Evolutionary conservation across 1,284 basidiomycete species (phyloP).

Genomic region (Leccinum pallidistipes): DNA sequence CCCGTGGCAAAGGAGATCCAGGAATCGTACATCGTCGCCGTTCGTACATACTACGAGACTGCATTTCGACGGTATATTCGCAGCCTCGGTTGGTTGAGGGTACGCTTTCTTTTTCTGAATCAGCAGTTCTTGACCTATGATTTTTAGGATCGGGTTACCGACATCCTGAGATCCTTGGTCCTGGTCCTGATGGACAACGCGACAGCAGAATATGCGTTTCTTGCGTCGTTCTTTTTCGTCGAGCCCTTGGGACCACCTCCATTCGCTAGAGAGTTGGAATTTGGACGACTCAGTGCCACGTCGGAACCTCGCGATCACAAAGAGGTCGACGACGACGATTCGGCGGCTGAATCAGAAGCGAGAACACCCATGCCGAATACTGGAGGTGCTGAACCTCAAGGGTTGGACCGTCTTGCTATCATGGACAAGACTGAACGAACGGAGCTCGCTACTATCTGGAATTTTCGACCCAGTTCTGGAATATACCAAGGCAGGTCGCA

Average conservation of each 20-base stretch:
- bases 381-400: slow-evolving; percentile 10
- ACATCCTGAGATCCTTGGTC: slow-evolving; percentile 79
- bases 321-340: slow-evolving; percentile 29
- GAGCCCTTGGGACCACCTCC: slow-evolving; percentile 34
- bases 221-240: slow-evolving; percentile 76
- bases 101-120: slow-evolving; percentile 28
- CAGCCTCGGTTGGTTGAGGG: slow-evolving; percentile 77
- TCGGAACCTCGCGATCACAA: slow-evolving; percentile 23
- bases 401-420: slow-evolving; percentile 30
- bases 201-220: slow-evolving; percentile 86
- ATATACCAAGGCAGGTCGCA: slow-evolving; percentile 66
- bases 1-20: slow-evolving; percentile 88
- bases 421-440: slow-evolving; percentile 60
- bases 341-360: slow-evolving; percentile 44
- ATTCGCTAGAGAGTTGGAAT: slow-evolving; percentile 38
- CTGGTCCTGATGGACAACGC: slow-evolving; percentile 93
- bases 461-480: slow-evolving; percentile 87
- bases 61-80: slow-evolving; percentile 90
- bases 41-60: slow-evolving; percentile 94
- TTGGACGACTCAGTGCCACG: slow-evolving; percentile 37
- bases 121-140: slow-evolving; percentile 1
- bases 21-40: slow-evolving; percentile 81
- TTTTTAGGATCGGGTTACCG: slow-evolving; percentile 54
- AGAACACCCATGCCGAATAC: slow-evolving; percentile 19
- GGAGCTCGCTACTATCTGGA: slow-evolving; percentile 72